Evolutionary conservation across 1,284 basidiomycete species (phyloP).

Genomic region (Puccinia polysora): DNA sequence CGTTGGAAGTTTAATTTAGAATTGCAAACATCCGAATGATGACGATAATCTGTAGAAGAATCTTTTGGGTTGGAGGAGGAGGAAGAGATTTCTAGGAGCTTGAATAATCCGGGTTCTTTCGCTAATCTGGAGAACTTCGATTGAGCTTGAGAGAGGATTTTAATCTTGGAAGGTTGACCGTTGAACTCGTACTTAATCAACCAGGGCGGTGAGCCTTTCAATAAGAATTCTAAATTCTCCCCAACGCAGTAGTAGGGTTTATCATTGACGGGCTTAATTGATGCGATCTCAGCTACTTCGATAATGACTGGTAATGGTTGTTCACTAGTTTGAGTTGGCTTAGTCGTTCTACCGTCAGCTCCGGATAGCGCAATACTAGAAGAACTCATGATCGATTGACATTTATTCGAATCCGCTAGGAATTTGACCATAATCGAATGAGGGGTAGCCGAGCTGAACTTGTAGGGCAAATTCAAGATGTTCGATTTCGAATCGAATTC

Average conservation of each 20-base stretch:
- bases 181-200: slow-evolving; percentile 82
- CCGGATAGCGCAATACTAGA: slow-evolving; percentile 3
- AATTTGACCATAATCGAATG: slow-evolving; percentile 73
- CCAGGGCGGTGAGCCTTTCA: slow-evolving; percentile 96
- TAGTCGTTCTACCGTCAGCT: slow-evolving; percentile 19
- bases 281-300: slow-evolving; percentile 89
- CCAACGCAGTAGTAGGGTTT: slow-evolving; percentile 82
- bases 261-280: slow-evolving; percentile 76
- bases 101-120: slow-evolving; percentile 73
- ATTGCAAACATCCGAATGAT: slow-evolving; percentile 60
- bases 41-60: not conserved
- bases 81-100: slow-evolving; percentile 78
- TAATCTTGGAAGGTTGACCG: slow-evolving; percentile 62
- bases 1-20: slow-evolving; percentile 69
- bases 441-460: slow-evolving; percentile 70
- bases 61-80: slow-evolving; percentile 50
- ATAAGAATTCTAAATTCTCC: slow-evolving; percentile 80
- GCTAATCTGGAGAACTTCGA: slow-evolving; percentile 76
- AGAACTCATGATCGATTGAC: slow-evolving; percentile 56
- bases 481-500: slow-evolving; percentile 16
- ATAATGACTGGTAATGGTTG: not conserved
- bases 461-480: slow-evolving; percentile 62
- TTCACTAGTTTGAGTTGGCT: not conserved
- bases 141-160: slow-evolving; percentile 67
- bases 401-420: slow-evolving; percentile 71